These are phyloP conservation scores for Mucor circinelloides DNA, from an alignment of 371 early-diverging fungal genomes.

Conservation along the genomic window DNA sequence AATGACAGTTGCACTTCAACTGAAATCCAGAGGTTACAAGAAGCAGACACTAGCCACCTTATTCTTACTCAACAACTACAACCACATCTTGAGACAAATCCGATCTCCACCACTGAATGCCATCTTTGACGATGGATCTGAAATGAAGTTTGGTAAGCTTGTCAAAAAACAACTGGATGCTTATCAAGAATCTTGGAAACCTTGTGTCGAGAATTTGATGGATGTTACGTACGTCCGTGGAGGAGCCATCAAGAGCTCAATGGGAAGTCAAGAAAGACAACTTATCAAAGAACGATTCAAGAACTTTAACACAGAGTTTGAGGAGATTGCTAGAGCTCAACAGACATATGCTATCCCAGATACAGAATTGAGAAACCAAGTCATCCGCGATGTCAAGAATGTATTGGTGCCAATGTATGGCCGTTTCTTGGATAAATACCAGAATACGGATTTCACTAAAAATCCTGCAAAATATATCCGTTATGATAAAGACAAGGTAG, in stretches of 20 bases:
- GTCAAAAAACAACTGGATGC: slow-evolving; percentile 61
- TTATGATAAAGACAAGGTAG: slow-evolving; percentile 71
- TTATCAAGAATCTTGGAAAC: slow-evolving; percentile 78
- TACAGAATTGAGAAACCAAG: slow-evolving; percentile 68
- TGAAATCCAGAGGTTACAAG: slow-evolving; percentile 75
- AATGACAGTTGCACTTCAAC: slow-evolving; percentile 62
- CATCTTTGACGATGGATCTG: slow-evolving; percentile 57
- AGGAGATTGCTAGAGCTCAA: slow-evolving; percentile 73
- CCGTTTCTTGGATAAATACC: slow-evolving; percentile 73
- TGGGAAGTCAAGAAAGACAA: slow-evolving; percentile 72
- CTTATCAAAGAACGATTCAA: slow-evolving; percentile 84
- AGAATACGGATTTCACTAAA: slow-evolving; percentile 72
- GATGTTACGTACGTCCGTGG: slow-evolving; percentile 75
- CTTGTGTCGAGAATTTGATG: slow-evolving; percentile 72
- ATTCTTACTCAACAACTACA: slow-evolving; percentile 84
- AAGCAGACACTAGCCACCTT: slow-evolving; percentile 71
- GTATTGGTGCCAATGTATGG: slow-evolving; percentile 81
- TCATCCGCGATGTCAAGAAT: slow-evolving; percentile 74
- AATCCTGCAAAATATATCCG: slow-evolving; percentile 83
- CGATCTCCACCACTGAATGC: slow-evolving; percentile 60
- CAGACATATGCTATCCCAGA: slow-evolving; percentile 85
- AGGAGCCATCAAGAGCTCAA: slow-evolving; percentile 60
- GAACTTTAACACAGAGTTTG: slow-evolving; percentile 85
- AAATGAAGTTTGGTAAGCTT: slow-evolving; percentile 62
- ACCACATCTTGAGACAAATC: slow-evolving; percentile 72